Evolutionary conservation across 83 land plant genomes (phyloP).

Genomic region (Isoetes engelmannii): DNA sequence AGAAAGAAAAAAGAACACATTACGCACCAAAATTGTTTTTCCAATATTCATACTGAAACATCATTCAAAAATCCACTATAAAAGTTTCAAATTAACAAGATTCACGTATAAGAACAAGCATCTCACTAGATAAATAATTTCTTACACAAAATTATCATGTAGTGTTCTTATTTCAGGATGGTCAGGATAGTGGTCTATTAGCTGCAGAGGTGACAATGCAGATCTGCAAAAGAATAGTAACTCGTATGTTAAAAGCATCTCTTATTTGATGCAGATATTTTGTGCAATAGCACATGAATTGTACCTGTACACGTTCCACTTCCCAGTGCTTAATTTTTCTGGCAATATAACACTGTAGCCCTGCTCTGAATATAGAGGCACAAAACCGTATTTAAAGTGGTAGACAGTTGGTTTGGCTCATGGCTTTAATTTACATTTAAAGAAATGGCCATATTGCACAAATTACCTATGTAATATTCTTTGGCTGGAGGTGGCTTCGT

Average conservation of each 20-base stretch:
- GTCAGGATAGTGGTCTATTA: conserved; percentile 58
- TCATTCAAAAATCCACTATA: background rate
- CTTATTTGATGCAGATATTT: too few species aligned
- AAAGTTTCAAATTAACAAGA: background rate
- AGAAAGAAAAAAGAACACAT: too few species aligned
- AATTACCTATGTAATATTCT: too few species aligned
- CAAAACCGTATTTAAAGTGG: too few species aligned
- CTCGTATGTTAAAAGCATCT: background rate
- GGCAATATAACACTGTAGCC: conserved; percentile 93
- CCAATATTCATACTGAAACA: too few species aligned
- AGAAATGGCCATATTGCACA: too few species aligned
- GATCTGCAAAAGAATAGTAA: conserved; percentile 48
- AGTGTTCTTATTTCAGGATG: conserved; percentile 77
- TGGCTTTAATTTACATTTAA: too few species aligned
- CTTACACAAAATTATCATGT: conserved; percentile 95
- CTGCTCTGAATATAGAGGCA: conserved; percentile 41
- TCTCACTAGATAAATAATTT: background rate
- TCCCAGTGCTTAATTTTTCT: conserved; percentile 81
- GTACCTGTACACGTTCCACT: conserved; percentile 96
- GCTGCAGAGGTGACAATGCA: conserved; percentile 67
- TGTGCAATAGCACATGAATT: too few species aligned
- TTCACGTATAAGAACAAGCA: background rate
- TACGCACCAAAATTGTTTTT: too few species aligned
- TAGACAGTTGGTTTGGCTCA: too few species aligned
- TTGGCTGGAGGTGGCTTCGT: too few species aligned